Evolutionary conservation across 2,329 filamentous ascomycete species (phyloP), one percentile per base, ranked within the genome.

Genomic region (Ascomycota sp.): DNA sequence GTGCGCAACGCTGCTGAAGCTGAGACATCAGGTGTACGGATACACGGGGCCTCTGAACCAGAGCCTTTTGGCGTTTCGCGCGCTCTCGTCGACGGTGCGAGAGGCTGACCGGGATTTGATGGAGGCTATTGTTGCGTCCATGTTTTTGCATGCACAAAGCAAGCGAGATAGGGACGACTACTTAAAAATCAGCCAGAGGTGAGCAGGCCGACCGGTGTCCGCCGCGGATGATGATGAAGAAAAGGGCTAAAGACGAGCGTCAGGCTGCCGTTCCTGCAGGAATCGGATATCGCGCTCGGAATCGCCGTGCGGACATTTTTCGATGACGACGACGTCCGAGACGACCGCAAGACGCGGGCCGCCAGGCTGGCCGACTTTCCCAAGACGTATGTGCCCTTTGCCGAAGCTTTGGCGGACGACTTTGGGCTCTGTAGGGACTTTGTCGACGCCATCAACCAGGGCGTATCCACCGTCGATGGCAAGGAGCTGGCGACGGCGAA

Each of bases 31-130:
- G 44, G 65, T 68, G 4, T 84, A 86, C 43, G 89, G 89, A 25
- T 98, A 93, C 54, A 93, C 86, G 2, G 89, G 89, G 1, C 86
- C 89, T 1, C 65, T 98, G 1, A 92, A 83, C 61, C 76, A 89
- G 53, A 83, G 86, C 43, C 64, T 93, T 34, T 64, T 98, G 30
- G 75, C 73, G 24, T 98, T 84, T 59, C 78, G 82, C 39, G 84
- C 82, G 1, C 64, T 95, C 37, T 73, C 82, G 29, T 76, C 76
- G 2, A 72, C 79, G 29, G 74, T 93, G 21, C 76, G 84, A 29
- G 71, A 76, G 41, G 72, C 74, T 27, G 64, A 92, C 41, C 72
- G 89, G 32, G 83, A 92, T 50, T 57, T 95, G 27, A 59, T 89
- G 10, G 89, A 98, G 54, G 77, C 82, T 30, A 70, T 86, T 40